These are phyloP conservation scores for Penicillium corylophilum DNA, from an alignment of 2,329 filamentous ascomycete genomes.

Conservation along the genomic window DNA sequence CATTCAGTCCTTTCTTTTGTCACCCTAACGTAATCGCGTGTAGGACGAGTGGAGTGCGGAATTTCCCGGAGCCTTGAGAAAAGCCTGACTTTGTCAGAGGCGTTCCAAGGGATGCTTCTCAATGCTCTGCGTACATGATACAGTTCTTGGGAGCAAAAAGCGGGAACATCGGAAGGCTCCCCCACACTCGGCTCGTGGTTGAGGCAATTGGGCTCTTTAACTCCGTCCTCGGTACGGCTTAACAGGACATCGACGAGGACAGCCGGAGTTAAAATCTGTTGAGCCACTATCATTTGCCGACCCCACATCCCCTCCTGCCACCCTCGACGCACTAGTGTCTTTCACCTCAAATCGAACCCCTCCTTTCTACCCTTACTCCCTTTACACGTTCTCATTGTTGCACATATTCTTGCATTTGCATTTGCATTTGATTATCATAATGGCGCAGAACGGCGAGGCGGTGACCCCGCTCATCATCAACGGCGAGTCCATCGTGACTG, in stretches of 20 bases:
- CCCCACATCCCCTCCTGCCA: conserved; percentile 1
- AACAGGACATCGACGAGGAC: not conserved
- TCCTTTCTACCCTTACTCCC: not conserved
- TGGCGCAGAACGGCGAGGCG: conserved; percentile 16
- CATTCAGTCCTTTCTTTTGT: not conserved
- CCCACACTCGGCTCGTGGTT: conserved; percentile 15
- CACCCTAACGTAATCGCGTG: not conserved
- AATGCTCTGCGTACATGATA: no score
- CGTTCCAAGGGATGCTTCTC: not conserved
- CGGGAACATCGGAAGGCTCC: conserved; percentile 5
- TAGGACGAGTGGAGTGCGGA: not conserved
- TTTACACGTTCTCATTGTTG: not conserved
- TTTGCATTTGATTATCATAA: not conserved
- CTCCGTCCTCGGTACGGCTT: not conserved
- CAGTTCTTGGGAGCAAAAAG: no score
- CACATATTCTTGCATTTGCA: not conserved
- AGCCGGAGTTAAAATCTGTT: conserved; percentile 1
- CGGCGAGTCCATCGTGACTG: conserved; percentile 42
- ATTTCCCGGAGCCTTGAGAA: not conserved
- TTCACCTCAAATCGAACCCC: conserved; percentile 4
- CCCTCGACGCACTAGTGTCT: not conserved
- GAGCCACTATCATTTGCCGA: not conserved
- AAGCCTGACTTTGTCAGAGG: not conserved
- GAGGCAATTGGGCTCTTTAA: conserved; percentile 7
- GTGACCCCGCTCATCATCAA: conserved; percentile 45